A percentile compares a stretch with the other conserved stretches of the same genome.
Evolutionary conservation across 2,329 filamentous ascomycete species (phyloP).

Genomic region (Scytalidium sp.): DNA sequence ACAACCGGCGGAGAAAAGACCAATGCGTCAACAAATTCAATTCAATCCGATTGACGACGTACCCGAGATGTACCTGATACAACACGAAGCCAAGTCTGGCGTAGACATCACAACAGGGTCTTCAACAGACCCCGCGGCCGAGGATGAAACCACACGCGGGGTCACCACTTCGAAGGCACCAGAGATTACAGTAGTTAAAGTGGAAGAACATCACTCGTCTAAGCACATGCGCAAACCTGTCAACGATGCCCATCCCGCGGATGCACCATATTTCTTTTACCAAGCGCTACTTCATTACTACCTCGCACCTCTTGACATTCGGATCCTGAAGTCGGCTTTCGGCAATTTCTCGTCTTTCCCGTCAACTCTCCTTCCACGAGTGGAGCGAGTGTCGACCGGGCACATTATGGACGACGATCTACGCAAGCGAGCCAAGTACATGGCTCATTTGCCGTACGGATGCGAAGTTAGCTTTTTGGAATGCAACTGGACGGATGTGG

Average conservation of each 20-base stretch:
- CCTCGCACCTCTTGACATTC: conserved; percentile 68
- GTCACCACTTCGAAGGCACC: conserved; percentile 3
- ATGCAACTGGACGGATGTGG: conserved; percentile 73
- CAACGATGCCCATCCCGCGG: conserved; percentile 21
- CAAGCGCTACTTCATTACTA: conserved; percentile 71
- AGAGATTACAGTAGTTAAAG: conserved; percentile 1
- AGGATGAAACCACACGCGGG: not conserved
- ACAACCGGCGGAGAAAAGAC: conserved; percentile 46
- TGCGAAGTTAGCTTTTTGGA: conserved; percentile 72
- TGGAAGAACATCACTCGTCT: conserved; percentile 1
- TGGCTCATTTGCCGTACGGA: conserved; percentile 67
- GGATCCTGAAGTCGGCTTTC: conserved; percentile 69
- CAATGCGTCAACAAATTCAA: conserved; percentile 44
- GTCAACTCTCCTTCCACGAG: conserved; percentile 65
- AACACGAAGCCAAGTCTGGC: conserved; percentile 43
- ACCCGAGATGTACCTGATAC: conserved; percentile 48
- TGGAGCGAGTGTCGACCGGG: conserved; percentile 69
- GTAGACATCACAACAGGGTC: conserved; percentile 29
- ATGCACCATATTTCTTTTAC: conserved; percentile 64
- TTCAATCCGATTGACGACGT: conserved; percentile 44
- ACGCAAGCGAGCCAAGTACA: conserved; percentile 66
- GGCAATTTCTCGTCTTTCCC: conserved; percentile 66
- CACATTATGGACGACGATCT: conserved; percentile 71
- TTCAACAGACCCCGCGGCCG: conserved; percentile 10
- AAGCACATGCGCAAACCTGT: not conserved